These are phyloP conservation scores for Crithidia fasciculata DNA, from an alignment of 208 protist genomes.

Conservation along the genomic window DNA sequence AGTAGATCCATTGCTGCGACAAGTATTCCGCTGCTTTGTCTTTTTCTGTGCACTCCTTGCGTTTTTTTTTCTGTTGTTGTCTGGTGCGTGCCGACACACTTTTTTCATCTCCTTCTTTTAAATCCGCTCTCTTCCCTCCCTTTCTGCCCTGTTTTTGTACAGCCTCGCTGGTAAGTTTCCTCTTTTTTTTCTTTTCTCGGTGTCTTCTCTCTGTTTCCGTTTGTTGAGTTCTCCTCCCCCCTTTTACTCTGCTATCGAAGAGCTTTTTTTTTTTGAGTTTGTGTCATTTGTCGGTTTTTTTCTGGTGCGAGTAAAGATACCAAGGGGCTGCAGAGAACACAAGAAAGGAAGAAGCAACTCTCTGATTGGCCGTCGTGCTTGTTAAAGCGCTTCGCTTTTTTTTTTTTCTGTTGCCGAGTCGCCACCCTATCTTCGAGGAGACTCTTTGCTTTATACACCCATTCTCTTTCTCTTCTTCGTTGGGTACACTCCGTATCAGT, in stretches of 20 bases:
- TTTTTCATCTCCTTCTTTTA: background rate
- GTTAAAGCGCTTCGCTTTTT: no score
- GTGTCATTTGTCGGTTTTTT: no score
- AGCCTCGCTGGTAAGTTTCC: background rate
- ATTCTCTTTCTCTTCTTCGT: background rate
- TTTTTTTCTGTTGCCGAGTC: no score
- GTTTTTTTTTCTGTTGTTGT: background rate
- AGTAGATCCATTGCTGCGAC: background rate
- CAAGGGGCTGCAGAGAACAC: no score
- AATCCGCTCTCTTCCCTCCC: background rate
- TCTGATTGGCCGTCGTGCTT: no score
- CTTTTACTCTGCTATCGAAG: no score
- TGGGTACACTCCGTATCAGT: no score
- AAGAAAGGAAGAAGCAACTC: no score
- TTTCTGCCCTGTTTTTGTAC: background rate
- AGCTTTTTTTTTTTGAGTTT: no score
- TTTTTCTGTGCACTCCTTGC: background rate
- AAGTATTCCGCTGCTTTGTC: background rate
- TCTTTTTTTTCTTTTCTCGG: background rate
- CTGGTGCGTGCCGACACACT: background rate
- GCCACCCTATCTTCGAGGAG: background rate
- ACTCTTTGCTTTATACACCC: background rate
- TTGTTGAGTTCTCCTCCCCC: no score
- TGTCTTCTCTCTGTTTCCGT: background rate
- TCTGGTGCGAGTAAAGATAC: no score